Evolutionary conservation across 2,329 filamentous ascomycete species (phyloP).

Genomic region (Spiromastix sp.): DNA sequence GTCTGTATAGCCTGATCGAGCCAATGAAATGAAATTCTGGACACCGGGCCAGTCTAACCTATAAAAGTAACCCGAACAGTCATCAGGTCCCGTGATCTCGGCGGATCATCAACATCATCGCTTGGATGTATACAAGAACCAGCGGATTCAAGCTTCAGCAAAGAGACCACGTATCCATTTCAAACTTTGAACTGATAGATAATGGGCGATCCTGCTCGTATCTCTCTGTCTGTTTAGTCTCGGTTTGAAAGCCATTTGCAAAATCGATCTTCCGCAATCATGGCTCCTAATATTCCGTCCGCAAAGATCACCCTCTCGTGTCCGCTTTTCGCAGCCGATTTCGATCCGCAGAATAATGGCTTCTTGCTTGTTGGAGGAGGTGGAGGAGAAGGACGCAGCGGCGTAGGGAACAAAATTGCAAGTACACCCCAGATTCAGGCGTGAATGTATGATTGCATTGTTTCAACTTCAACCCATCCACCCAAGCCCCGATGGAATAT

Average conservation of each 20-base stretch:
- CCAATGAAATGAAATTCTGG: neutral
- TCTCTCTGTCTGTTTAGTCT: neutral
- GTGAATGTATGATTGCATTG: slow-evolving; percentile 1
- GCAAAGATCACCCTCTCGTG: slow-evolving; percentile 64
- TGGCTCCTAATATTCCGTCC: slow-evolving; percentile 30
- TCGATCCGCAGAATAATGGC: slow-evolving; percentile 68
- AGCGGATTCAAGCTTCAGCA: no score
- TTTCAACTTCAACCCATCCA: no score
- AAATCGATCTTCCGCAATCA: slow-evolving; percentile 9
- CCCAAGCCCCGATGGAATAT: no score
- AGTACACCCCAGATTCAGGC: slow-evolving; percentile 21
- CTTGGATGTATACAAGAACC: no score
- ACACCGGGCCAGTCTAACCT: neutral
- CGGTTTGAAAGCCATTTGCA: neutral
- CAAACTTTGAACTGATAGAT: no score
- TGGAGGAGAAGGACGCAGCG: slow-evolving; percentile 69
- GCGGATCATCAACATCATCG: neutral
- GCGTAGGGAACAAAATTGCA: slow-evolving; percentile 80
- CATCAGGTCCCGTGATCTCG: neutral
- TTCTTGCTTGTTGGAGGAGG: slow-evolving; percentile 77
- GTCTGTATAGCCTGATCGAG: neutral
- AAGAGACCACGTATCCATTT: no score
- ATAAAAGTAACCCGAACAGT: neutral
- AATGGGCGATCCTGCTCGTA: no score
- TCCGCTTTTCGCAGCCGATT: slow-evolving; percentile 79